Base-by-base conservation (phyloP, 164 flowering plant genomes). In the Kingdonia uniflora region DNA sequence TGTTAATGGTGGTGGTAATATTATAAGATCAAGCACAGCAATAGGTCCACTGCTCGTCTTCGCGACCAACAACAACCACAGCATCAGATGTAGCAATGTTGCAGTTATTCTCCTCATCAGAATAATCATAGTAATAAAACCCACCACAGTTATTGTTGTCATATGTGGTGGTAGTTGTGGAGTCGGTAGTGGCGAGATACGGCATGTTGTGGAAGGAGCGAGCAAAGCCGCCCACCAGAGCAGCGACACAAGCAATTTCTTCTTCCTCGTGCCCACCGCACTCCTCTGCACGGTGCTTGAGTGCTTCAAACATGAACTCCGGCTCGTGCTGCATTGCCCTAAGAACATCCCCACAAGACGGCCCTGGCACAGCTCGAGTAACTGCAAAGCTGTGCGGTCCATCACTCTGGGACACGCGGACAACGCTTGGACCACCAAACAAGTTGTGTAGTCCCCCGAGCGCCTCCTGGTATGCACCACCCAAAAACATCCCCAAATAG, bases 401-500 rank as follows among this genome's bases (percentile, higher is more conserved):
- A 25, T 92, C 91, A 58, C 85, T 78, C 67, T 84, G 95, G 24
- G 69, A 70, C 22, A 88, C 96, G 13, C 95, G 84, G n/a, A 86
- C 89, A 14, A 92, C 86, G 61, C 94, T 88, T 1, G 99, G 96
- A 16, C 95, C 95, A 6, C 99, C 96, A 51, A 94, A 89, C 58
- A 94, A 75, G 74, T 94, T 94, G 82, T 94, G 99, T 29, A 87
- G 43, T 6, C 99, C 97, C 5, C 99, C 99, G 21, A 94, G 86
- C 52, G 99, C 97, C 92, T 94, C 99, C 88, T 94, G 80, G 66
- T 94, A 94, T 64, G 99, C 99, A 68, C 99, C 99, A 51, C 99
- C 99, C 63, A 94, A 68, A 65, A 92, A 92, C 99, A 92, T 84
- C 52, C 99, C 99, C 80, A 88, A 42, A 59, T 77, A 89, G 66